Evolutionary conservation across 768 basidiomycete species (phyloP), one percentile per base, ranked within the genome.

Genomic region (Auricularia sp.): DNA sequence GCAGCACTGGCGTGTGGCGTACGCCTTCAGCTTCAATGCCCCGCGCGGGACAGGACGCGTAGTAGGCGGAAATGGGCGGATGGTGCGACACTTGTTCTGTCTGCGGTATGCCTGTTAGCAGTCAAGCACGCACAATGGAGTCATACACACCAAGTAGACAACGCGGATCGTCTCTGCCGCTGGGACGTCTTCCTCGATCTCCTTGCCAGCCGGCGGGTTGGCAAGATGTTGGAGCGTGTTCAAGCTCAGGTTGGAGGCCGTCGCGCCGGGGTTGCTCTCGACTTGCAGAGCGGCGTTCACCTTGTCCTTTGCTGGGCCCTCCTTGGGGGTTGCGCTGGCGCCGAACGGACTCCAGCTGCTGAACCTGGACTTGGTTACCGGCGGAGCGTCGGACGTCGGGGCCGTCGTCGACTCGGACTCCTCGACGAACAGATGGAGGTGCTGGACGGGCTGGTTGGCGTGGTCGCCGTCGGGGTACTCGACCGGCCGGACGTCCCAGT

Each of bases 11-110:
- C 16, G 33, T 33, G 54, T 51, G 61, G n/a, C 56, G 56, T 34
- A 77, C 76, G 3, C 94, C 96, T 18, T 76, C 76, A 73, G 90
- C 80, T 67, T 90, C 86, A 51, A 95, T 72, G 36, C 83, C 83
- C 33, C 86, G 83, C 51, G 84, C 77, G 0, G 94, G 92, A 74
- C 92, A 95, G 3, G 77, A 67, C 6, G 89, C 92, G 67, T 85
- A 87, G 72, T 86, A 96, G 0, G 90, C 86, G 1, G 93, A 96
- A 36, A 98, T 85, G 2, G 97, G 97, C 0, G 97, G 97, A 71
- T 99, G 97, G 76, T 99, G 97, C 1, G 92, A 97, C 59, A 98
- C 87, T 75, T 97, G 95, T 74, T 97, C 95, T 14, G 94, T 96
- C 76, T 78, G 67, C 21, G 42, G 33, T 24, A 45, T 33, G 5